Evolutionary conservation across 2,329 filamentous ascomycete genomes (phyloP), one percentile per base, ranked within the genome.

Genomic region (Aspergillus bombycis): DNA sequence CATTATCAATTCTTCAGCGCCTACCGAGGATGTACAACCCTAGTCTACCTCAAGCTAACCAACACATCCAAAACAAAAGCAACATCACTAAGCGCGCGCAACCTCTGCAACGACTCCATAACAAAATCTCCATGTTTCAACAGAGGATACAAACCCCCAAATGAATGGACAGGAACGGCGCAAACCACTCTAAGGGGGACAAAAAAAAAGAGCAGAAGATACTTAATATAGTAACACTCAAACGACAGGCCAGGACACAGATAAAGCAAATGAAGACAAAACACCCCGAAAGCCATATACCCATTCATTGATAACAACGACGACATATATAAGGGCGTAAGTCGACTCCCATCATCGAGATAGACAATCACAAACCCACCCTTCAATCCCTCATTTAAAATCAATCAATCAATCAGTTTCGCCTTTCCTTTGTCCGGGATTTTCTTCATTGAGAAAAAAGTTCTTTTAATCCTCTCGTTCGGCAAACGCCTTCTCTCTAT

Each of bases 201-300:
- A 6, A 28, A n/a, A 14, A 9, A 28, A 48, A 11, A 8, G 14
- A 19, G 2, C 11, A 38, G 32, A 23, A 38, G 32, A 38, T 52
- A n/a, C 48, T 52, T 52, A 52, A n/a, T 32, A 55, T 55, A 55
- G 52, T 38, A 55, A 38, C 52, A 26, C 32, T 55, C 30, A 55
- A n/a, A 23, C 21, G 2, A 55, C 48, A 52, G 48, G 48, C 28
- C 19, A 14, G 28, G 6, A 16, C 23, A 16, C 14, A 52, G 28
- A n/a, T 26, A 52, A 52, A 52, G 26, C 16, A 1, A 12, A 52
- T 19, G 28, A 21, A 52, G 28, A 52, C 48, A 21, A 52, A 52
- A 12, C 28, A 3, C 3, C 9, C n/a, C 14, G 26, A 32, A 30
- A 2, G 28, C 19, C 11, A 3, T 19, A 52, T 10, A 32, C 4